phyloP scores from a whole-genome alignment of 116 monocot genomes.

The Thalassia testudinum region DNA sequence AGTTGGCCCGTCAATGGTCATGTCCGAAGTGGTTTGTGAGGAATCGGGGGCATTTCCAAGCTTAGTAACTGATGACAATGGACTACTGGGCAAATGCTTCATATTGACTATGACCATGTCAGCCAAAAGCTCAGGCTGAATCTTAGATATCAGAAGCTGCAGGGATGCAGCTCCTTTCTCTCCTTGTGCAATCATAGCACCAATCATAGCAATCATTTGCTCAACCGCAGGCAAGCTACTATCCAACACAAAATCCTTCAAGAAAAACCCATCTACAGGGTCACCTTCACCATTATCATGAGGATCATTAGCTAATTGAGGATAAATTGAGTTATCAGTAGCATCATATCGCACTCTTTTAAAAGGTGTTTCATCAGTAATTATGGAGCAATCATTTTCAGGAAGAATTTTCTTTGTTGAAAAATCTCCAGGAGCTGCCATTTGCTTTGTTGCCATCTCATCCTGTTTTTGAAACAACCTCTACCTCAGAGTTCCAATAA shows the following conservation, averaged over 20 bases:
- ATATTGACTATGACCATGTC: conserved; percentile 86
- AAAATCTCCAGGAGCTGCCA: conserved; percentile 14
- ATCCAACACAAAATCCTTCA: conserved; percentile 26
- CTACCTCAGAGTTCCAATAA: too few species aligned
- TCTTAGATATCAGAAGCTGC: conserved; percentile 70
- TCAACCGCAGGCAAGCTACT: conserved; percentile 51
- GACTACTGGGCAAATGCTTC: conserved; percentile 46
- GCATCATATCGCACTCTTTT: conserved; percentile 30
- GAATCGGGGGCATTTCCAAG: conserved; percentile 14
- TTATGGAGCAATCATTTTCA: conserved; percentile 19
- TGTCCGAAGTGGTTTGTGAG: conserved; percentile 18
- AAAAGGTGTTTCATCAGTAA: conserved; percentile 28
- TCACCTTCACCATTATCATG: conserved; percentile 16
- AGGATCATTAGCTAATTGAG: conserved; percentile 9
- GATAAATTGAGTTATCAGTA: conserved; percentile 12
- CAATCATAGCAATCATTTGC: conserved; percentile 90
- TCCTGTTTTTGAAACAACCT: conserved; percentile 21
- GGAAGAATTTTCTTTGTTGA: conserved; percentile 14
- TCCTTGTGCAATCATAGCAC: conserved; percentile 80
- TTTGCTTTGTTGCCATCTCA: conserved; percentile 22
- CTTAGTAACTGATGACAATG: conserved; percentile 5
- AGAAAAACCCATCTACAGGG: conserved; percentile 9
- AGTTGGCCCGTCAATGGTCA: conserved; percentile 9
- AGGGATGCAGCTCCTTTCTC: conserved; percentile 79
- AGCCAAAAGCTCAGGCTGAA: conserved; percentile 81